phyloP scores from a whole-genome alignment of 176 grass and related monocot genomes.

The Elymus sibiricus region DNA sequence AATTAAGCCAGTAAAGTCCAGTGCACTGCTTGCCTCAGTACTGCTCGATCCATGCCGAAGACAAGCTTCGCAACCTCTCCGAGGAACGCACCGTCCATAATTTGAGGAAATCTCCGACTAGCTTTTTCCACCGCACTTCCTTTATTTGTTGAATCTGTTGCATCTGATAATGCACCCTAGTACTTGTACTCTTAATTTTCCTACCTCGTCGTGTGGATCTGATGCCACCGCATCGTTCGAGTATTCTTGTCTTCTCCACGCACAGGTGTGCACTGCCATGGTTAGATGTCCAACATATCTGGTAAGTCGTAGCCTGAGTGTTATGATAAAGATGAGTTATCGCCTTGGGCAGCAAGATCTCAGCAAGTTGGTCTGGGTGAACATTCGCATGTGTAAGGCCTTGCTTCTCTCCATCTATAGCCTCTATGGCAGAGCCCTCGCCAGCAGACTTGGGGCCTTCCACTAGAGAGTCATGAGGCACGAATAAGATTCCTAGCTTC shows the following conservation, averaged over 20 bases:
- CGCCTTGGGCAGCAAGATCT: too few species aligned
- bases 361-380: too few species aligned
- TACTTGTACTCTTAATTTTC: neutral
- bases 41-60: too few species aligned
- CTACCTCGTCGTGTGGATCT: too few species aligned
- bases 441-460: neutral
- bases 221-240: neutral
- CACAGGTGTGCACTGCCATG: too few species aligned
- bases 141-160: neutral
- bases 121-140: neutral
- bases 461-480: neutral
- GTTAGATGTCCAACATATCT: too few species aligned
- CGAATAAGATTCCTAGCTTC: neutral
- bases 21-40: too few species aligned
- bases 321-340: too few species aligned
- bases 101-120: neutral
- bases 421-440: neutral
- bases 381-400: too few species aligned
- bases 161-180: neutral
- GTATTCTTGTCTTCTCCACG: too few species aligned
- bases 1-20: too few species aligned
- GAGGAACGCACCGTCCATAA: neutral
- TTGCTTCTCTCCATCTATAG: conserved; percentile 9
- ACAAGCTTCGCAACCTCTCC: neutral
- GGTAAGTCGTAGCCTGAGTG: too few species aligned